These are phyloP conservation scores for Daldinia sp. DNA, from an alignment of 2,329 filamentous ascomycete genomes.

Conservation along the genomic window DNA sequence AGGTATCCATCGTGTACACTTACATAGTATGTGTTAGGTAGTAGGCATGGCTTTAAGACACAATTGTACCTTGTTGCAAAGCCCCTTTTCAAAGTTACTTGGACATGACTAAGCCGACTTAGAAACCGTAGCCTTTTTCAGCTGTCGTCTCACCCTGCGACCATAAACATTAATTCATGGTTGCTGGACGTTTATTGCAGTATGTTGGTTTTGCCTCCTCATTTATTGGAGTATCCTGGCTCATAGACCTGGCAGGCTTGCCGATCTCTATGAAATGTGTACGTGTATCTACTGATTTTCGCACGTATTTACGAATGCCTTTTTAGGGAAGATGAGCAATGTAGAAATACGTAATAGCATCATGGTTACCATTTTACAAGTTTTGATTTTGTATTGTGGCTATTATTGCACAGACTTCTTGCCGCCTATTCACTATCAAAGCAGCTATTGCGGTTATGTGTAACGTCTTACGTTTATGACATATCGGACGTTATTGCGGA, in stretches of 20 bases:
- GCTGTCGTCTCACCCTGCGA: conserved; percentile 15
- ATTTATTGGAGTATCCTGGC: conserved; percentile 31
- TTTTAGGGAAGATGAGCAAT: conserved; percentile 13
- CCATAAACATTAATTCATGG: conserved; percentile 33
- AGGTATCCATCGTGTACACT: too few relatives aligned
- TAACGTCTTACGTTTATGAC: background rate
- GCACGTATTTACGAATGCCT: conserved; percentile 25
- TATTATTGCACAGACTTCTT: background rate
- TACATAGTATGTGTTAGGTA: background rate
- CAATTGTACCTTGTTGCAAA: conserved; percentile 24
- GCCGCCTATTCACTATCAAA: background rate
- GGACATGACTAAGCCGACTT: conserved; percentile 5
- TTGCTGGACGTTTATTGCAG: conserved; percentile 29
- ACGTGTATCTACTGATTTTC: conserved; percentile 28
- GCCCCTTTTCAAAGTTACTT: conserved; percentile 28
- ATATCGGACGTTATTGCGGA: background rate
- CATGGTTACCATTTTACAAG: conserved; percentile 20
- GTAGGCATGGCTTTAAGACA: background rate
- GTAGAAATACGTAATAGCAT: conserved; percentile 13
- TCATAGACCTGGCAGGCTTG: conserved; percentile 27
- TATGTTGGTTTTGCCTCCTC: conserved; percentile 27
- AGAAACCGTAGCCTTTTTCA: conserved; percentile 1
- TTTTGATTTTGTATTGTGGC: conserved; percentile 1
- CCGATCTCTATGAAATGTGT: conserved; percentile 41
- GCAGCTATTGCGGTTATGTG: background rate